Evolutionary conservation across 768 basidiomycete genomes (phyloP).

Genomic region (Rhizopogon salebrosus): DNA sequence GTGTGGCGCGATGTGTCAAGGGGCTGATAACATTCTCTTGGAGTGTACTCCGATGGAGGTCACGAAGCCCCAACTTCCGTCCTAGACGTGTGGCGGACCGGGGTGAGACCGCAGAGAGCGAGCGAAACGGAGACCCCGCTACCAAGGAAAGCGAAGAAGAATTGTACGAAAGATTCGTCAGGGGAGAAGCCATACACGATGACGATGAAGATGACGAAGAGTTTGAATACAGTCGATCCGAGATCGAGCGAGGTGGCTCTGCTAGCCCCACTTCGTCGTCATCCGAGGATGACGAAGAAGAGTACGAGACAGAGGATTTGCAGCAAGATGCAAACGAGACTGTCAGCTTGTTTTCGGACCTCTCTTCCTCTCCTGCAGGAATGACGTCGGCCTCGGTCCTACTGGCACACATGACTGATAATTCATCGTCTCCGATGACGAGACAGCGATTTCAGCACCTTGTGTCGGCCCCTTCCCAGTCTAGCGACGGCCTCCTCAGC

Average conservation of each 20-base stretch:
- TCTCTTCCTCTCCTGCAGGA: conserved; percentile 32
- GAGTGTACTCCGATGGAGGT: conserved; percentile 12
- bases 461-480: conserved; percentile 16
- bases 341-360: conserved; percentile 48
- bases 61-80: conserved; percentile 5
- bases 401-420: conserved; percentile 48
- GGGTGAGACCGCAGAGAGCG: conserved; percentile 2
- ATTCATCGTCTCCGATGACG: conserved; percentile 42
- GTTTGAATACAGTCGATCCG: conserved; percentile 13
- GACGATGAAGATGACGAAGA: conserved; percentile 46
- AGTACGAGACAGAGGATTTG: conserved; percentile 25
- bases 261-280: conserved; percentile 18
- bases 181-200: conserved; percentile 45
- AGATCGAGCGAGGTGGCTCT: conserved; percentile 9
- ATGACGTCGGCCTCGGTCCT: conserved; percentile 39
- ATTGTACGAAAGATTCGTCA: conserved; percentile 52
- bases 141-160: conserved; percentile 28
- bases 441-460: conserved; percentile 41
- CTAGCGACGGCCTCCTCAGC: conserved; percentile 11
- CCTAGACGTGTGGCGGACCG: background rate
- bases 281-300: conserved; percentile 27
- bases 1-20: conserved; percentile 24
- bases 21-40: conserved; percentile 12
- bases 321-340: conserved; percentile 33
- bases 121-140: background rate